Evolutionary conservation across 2,329 filamentous ascomycete genomes (phyloP).

Genomic region (Exophiala phaeomuriformis): DNA sequence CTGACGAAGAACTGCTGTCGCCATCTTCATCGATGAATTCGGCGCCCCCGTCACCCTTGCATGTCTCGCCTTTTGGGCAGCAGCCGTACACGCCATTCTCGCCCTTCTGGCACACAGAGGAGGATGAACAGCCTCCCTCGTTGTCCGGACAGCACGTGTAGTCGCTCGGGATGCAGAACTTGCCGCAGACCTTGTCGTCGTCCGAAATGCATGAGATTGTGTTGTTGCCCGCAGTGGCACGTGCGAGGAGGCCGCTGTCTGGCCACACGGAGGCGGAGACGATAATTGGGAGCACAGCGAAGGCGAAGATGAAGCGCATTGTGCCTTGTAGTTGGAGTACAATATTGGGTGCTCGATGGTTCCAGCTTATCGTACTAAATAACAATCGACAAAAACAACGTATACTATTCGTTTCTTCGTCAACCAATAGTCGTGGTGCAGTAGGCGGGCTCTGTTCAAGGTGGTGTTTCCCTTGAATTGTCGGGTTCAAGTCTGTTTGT

Average conservation of each 20-base stretch:
- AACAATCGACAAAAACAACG: no score
- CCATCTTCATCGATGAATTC: slow-evolving; percentile 12
- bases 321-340: background rate
- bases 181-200: slow-evolving; percentile 22
- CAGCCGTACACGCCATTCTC: slow-evolving; percentile 24
- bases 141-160: slow-evolving; percentile 25
- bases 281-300: slow-evolving; percentile 12
- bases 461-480: no score
- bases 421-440: no score
- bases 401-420: no score
- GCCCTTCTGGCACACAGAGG: slow-evolving; percentile 16
- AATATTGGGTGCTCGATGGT: background rate
- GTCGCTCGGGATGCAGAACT: slow-evolving; percentile 20
- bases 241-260: slow-evolving; percentile 11
- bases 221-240: slow-evolving; percentile 10
- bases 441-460: no score
- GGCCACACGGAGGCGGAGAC: slow-evolving; percentile 13
- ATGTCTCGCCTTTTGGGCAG: slow-evolving; percentile 18
- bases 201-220: slow-evolving; percentile 11
- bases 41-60: slow-evolving; percentile 21
- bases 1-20: background rate
- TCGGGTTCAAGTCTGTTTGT: no score
- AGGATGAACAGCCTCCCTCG: slow-evolving; percentile 19
- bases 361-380: no score
- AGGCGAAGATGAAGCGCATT: slow-evolving; percentile 17